phyloP scores from a whole-genome alignment of 805 yeast genomes.

The Candida coquimbonensis region DNA sequence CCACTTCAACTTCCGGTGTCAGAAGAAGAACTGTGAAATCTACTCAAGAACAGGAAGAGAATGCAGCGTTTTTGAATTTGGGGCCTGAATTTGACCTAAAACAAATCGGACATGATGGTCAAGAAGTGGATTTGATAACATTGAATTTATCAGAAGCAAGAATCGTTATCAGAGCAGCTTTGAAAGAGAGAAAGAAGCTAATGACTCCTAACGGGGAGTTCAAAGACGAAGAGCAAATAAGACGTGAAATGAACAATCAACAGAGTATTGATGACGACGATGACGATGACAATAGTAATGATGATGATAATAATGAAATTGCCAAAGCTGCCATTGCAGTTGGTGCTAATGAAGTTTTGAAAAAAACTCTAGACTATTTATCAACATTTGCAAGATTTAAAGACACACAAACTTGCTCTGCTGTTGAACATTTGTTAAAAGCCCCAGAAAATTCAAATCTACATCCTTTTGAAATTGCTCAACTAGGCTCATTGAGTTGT shows the following conservation, averaged over 20 bases:
- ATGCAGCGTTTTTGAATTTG: slow-evolving; percentile 76
- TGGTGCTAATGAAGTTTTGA: slow-evolving; percentile 79
- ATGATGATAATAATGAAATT: slow-evolving; percentile 27
- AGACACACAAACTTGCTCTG: slow-evolving; percentile 87
- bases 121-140: slow-evolving; percentile 69
- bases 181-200: slow-evolving; percentile 62
- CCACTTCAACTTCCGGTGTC: slow-evolving; percentile 82
- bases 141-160: slow-evolving; percentile 87
- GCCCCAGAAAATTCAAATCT: slow-evolving; percentile 65
- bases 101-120: slow-evolving; percentile 78
- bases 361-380: slow-evolving; percentile 84
- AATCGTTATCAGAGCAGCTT: slow-evolving; percentile 81
- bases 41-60: slow-evolving; percentile 76
- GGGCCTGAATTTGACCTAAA: slow-evolving; percentile 89
- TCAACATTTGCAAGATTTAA: slow-evolving; percentile 83
- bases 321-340: slow-evolving; percentile 49
- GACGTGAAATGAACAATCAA: slow-evolving; percentile 4
- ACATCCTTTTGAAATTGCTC: slow-evolving; percentile 96
- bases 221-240: slow-evolving; percentile 25
- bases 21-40: slow-evolving; percentile 66
- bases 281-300: slow-evolving; percentile 23
- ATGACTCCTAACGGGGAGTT: slow-evolving; percentile 36
- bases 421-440: slow-evolving; percentile 81
- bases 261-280: slow-evolving; percentile 24
- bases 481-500: slow-evolving; percentile 79